Evolutionary conservation across 805 yeast species (phyloP), one percentile per base, ranked within the genome.

Genomic region (Starmerella etchellsii): DNA sequence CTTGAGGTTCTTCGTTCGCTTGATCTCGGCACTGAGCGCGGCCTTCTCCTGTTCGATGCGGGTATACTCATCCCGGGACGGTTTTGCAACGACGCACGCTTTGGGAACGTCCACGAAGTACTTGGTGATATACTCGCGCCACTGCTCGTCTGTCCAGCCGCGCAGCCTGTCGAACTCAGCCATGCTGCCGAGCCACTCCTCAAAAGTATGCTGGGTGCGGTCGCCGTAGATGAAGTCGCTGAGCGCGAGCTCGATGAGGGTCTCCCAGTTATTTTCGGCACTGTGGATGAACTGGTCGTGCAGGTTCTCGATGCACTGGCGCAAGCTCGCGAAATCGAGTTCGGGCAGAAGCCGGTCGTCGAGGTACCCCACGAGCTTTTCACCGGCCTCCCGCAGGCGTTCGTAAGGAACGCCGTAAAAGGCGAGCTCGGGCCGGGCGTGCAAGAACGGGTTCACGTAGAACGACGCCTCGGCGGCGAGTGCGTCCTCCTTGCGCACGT

Each of bases 221-320:
- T 73, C 65, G 36, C 95, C 94, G 54, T 88, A 91, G 9, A 84
- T 55, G 58, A 84, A 88, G 52, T 83, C 94, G 29, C 68, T 68
- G 38, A 84, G 79, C 7, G 85, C 84, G 44, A 76, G 66, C 33
- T 71, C 72, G 0, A 84, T 70, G 39, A 85, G 64, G 4, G 67
- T 63, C 21, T 71, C 71, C 3, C 87, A 69, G 19, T 74, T 70
- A 44, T 71, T 74, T 58, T 61, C 69, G 22, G 56, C 56, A 6
- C 37, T 37, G 25, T 52, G 47, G 18, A 55, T 39, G 36, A 69
- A 74, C 51, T 74, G 75, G 64, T 78, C 69, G 56, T 68, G 75
- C 18, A 71, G 70, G 43, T 77, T 82, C 38, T 73, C 74, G 10
- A 85, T 60, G 23, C 82, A 69, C 54, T 81, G 85, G 47, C 66